Evolutionary conservation across 805 yeast species (phyloP).

Genomic region (Blastobotrys terrestris): DNA sequence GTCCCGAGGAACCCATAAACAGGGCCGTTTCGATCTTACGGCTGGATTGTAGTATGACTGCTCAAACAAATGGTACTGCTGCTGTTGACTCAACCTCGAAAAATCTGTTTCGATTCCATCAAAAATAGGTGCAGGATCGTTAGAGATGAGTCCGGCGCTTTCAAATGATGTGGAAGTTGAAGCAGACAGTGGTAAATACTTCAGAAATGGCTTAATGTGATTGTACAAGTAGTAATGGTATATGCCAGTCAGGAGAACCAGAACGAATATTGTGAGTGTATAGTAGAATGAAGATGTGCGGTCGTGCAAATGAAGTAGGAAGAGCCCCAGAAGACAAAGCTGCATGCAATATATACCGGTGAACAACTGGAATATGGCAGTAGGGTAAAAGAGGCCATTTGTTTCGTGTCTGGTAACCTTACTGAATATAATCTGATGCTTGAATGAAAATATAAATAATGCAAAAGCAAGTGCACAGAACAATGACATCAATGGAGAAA

Average conservation of each 20-base stretch:
- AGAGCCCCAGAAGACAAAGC: constrained; percentile 68
- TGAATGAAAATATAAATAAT: constrained; percentile 57
- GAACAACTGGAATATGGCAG: constrained; percentile 69
- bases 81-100: constrained; percentile 19
- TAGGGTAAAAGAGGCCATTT: constrained; percentile 62
- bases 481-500: constrained; percentile 70
- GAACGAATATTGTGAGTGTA: constrained; percentile 46
- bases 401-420: constrained; percentile 29
- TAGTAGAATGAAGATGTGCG: not conserved
- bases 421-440: constrained; percentile 57
- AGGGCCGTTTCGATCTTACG: constrained; percentile 25
- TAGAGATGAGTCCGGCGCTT: not conserved
- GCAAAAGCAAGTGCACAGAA: constrained; percentile 53
- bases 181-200: constrained; percentile 34
- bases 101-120: constrained; percentile 26
- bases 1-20: constrained; percentile 43
- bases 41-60: constrained; percentile 31
- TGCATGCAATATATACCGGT: constrained; percentile 80
- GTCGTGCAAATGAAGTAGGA: constrained; percentile 36
- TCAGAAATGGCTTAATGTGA: constrained; percentile 34
- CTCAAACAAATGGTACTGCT: constrained; percentile 22
- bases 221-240: constrained; percentile 49
- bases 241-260: constrained; percentile 48
- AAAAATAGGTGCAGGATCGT: constrained; percentile 9
- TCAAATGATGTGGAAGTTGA: not conserved